These are phyloP conservation scores for Cocos nucifera DNA, from an alignment of 176 grass and related monocot species.

Conservation along the genomic window DNA sequence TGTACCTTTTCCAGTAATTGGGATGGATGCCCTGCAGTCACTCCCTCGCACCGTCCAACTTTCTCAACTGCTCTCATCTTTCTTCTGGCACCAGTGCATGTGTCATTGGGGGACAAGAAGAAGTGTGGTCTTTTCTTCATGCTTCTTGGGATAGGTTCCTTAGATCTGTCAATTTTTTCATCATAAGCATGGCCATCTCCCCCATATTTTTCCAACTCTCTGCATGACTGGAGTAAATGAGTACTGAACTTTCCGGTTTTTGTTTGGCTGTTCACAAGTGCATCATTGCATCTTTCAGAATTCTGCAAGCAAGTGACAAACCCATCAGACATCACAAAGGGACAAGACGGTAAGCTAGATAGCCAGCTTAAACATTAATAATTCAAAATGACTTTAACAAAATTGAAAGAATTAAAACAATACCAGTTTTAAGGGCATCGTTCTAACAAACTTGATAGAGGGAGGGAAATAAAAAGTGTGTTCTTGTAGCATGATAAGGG, in stretches of 20 bases:
- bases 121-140: conserved; percentile 11
- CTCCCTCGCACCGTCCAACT: background rate
- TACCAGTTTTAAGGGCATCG: too few species aligned
- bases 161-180: background rate
- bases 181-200: background rate
- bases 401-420: too few species aligned
- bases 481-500: too few species aligned
- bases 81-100: background rate
- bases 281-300: conserved; percentile 1
- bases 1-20: conserved; percentile 8
- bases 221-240: background rate
- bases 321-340: background rate
- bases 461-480: too few species aligned
- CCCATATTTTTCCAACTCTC: conserved; percentile 1
- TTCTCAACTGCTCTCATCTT: conserved; percentile 12
- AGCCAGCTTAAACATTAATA: too few species aligned
- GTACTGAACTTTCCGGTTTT: background rate
- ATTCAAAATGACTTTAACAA: too few species aligned
- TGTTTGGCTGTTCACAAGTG: background rate
- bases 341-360: background rate
- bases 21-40: background rate
- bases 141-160: background rate
- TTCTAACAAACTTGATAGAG: too few species aligned
- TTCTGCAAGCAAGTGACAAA: conserved; percentile 5
- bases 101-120: background rate